Evolutionary conservation across 148 eudicot genomes (phyloP).

Genomic region (Amaranthus hypochondriacus): DNA sequence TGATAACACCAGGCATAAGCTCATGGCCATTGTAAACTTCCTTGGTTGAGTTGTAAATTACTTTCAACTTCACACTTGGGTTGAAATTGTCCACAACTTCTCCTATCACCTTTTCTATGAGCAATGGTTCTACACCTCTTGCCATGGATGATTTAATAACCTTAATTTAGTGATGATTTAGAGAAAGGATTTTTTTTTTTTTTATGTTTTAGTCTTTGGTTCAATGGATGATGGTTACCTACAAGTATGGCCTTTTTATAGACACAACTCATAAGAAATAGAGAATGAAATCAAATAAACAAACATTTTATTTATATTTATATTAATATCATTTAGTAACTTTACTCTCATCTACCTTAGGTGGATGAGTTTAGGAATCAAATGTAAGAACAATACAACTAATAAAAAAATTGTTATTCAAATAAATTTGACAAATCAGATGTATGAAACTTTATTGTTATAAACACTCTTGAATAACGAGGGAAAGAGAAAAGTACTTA

Average conservation of each 20-base stretch:
- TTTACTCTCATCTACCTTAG: too few species aligned
- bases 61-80: conserved; percentile 60
- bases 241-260: conserved; percentile 22
- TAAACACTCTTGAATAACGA: too few species aligned
- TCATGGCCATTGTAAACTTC: conserved; percentile 81
- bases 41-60: conserved; percentile 61
- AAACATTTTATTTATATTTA: not conserved
- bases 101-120: conserved; percentile 73
- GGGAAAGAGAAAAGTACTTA: too few species aligned
- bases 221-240: conserved; percentile 17
- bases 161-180: too few species aligned
- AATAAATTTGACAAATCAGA: too few species aligned
- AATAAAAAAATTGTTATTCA: too few species aligned
- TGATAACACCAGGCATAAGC: conserved; percentile 64
- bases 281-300: not conserved
- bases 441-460: too few species aligned
- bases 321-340: too few species aligned
- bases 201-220: conserved; percentile 9
- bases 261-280: conserved; percentile 5
- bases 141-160: conserved; percentile 31
- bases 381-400: too few species aligned
- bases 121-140: conserved; percentile 59
- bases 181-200: not conserved
- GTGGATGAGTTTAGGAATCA: too few species aligned
- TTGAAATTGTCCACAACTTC: conserved; percentile 75